Base-by-base conservation (phyloP, 2,329 filamentous ascomycete genomes). In the Coccinonectria pachysandricola region DNA sequence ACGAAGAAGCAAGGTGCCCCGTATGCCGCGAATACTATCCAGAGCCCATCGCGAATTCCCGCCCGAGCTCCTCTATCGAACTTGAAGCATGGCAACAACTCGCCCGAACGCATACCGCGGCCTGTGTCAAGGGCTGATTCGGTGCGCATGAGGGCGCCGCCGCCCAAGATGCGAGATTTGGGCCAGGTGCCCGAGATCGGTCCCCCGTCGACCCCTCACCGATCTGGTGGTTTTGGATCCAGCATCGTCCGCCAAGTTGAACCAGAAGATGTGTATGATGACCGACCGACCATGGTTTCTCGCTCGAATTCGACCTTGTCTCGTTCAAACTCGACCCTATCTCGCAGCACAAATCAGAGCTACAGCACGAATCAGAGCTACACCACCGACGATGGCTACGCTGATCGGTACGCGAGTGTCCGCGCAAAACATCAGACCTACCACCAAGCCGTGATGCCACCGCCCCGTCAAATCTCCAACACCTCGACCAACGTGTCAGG, bases 101-200 rank as follows among this genome's bases (percentile, higher is more conserved):
- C 85, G 7, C 82, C 85, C 5, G 85, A 93, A 45, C 78, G 86
- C 21, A n/a, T n/a, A n/a, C 51, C 59, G 10, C 64, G 57, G 36
- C 57, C 56, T 27, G 58, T 56, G 35, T 54, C 48, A 21, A 59
- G 57, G 35, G 49, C 59, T 23, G 59, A 65, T 22, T 59, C 64
- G 26, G 51, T 71, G 29, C 65, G 70, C 10, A 52, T 66, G 46
- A 66, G 75, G 35, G 78, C 78, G 2, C 84, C 85, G 18, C 87
- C 87, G 8, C 88, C 88, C 24, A 91, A 86, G 53, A 95, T 96
- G 86, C 77, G 88, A 39, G 85, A 92, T 21, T 65, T 95, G 26
- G 49, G 59, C 23, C 57, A 62, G 6, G 55, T 63, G 7, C 61
- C 65, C 3, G 64, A 70, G 26, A 55, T 74, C 11, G 64, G 67